Evolutionary conservation across 495 filamentous ascomycete genomes (phyloP).

Genomic region (Xylaria cubensis): DNA sequence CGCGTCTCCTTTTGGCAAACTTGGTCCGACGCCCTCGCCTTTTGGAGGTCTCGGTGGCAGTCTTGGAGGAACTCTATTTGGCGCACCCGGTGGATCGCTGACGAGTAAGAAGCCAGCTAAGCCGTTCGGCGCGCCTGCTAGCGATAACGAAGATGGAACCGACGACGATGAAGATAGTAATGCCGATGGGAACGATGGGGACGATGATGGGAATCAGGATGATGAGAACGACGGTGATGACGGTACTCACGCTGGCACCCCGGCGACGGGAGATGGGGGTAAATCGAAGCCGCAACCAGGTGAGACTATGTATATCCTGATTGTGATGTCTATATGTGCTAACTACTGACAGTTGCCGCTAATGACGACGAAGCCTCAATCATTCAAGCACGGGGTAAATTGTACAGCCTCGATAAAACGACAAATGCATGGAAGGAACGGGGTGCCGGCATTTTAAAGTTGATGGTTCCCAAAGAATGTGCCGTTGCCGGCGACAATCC

Average conservation of each 20-base stretch:
- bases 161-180: conserved; percentile 56
- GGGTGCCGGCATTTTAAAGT: conserved; percentile 83
- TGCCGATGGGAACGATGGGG: conserved; percentile 47
- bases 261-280: conserved; percentile 66
- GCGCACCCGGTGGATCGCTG: conserved; percentile 64
- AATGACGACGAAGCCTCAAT: conserved; percentile 73
- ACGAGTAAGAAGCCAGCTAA: conserved; percentile 65
- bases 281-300: conserved; percentile 68
- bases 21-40: conserved; percentile 25
- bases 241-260: conserved; percentile 32
- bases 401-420: conserved; percentile 75
- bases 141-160: conserved; percentile 62
- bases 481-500: conserved; percentile 56
- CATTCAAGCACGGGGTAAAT: conserved; percentile 71
- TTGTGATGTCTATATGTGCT: conserved; percentile 24
- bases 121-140: conserved; percentile 74
- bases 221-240: conserved; percentile 41
- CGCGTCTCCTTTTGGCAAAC: conserved; percentile 35
- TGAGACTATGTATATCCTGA: conserved; percentile 45
- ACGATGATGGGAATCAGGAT: conserved; percentile 49
- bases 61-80: conserved; percentile 64
- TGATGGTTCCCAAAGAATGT: conserved; percentile 64
- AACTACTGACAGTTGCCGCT: conserved; percentile 50
- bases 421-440: conserved; percentile 77
- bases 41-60: conserved; percentile 42